Evolutionary conservation across 2,329 filamentous ascomycete species (phyloP), one percentile per base, ranked within the genome.

Genomic region (Geosmithia morbida): DNA sequence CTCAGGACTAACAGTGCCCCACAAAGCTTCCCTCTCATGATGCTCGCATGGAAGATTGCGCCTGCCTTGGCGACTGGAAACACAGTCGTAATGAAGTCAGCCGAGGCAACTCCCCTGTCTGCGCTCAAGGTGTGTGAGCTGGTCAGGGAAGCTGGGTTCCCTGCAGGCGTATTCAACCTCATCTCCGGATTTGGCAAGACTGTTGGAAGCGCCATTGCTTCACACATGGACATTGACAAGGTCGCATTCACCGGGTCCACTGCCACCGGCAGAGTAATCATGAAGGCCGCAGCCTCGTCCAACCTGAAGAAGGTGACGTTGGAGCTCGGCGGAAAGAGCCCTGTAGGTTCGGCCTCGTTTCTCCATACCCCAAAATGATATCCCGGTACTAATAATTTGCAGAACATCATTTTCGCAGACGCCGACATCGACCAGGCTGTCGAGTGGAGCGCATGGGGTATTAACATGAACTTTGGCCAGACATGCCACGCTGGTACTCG

Each of bases 161-260:
- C 50, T 18, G 22, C 48, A 1, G 50, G 50, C 7, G 46, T 45
- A 3, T 33, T 51, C 40, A 51, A 51, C 30, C 44, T 49, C 20
- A 33, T 51, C 20, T 26, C 37, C 37, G 50, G 50, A 20, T 44
- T 22, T 20, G 50, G 48, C 0, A 30, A 43, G 7, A 39, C 14
- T 10, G 46, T 45, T 2, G 50, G 50, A 40, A 43, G 41, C 18
- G 50, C 46, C 41, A 37, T 51, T 2, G 48, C 48, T 1, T 18
- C 20, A 2, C 50, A 51, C 45, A 46, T 46, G 43, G 46, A 46
- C 22, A 50, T 56, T 57, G 17, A 65, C 52, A 85, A 85, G 60
- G 77, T 83, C 52, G 77, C 73, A 48, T 85, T 85, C 63, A 85
- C 81, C 0, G 81, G 81, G n/a, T 79, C 82, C 51, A 79, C 82